Evolutionary conservation across 495 filamentous ascomycete genomes (phyloP), one percentile per base, ranked within the genome.

Genomic region (Mytilinidion resinicola): DNA sequence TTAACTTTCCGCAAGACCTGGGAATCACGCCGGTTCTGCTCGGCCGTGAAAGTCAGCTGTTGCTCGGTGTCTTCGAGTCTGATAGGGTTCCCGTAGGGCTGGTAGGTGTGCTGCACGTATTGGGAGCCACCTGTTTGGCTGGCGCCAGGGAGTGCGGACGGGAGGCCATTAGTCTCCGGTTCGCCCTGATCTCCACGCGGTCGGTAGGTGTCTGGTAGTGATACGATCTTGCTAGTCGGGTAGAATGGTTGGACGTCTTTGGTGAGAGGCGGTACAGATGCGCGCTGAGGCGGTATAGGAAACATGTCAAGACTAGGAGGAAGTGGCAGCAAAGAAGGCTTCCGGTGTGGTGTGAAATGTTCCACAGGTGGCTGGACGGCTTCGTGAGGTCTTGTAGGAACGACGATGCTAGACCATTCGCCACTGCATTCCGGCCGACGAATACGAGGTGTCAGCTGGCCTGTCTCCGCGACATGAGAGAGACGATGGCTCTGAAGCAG

Each of bases 1-100:
- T 85, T 85, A 14, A 85, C 78, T 57, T 77, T 80, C 14, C 84
- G 74, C 1, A 80, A 59, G 15, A 77, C 69, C 52, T 80, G 76
- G 9, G 78, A 67, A 12, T 78, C 73, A 0, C 73, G 74, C 47
- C 66, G 67, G 50, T 66, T 70, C 19, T 53, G 66, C 9, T 61
- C 55, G 30, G 67, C 65, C n/a, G 65, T 25, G 9, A 64, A 44
- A 6, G 30, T 51, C 15, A 37, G 35, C 1, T 30, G 25, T 6
- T 30, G 25, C 25, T 30, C 25, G 25, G 25, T 30, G 2, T 30
- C 25, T 2, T 30, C 25, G 25, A 30, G 3, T 6, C 25, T 30
- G 25, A 30, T 6, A 30, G 25, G 25, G 25, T 6, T 30, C 25
- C 6, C 25, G 6, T 30, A 30, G 25, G 25, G 25, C 25, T 30